Evolutionary conservation across 1,139 yeast genomes (phyloP), one percentile per base, ranked within the genome.

Genomic region (Diutina neorugosa): DNA sequence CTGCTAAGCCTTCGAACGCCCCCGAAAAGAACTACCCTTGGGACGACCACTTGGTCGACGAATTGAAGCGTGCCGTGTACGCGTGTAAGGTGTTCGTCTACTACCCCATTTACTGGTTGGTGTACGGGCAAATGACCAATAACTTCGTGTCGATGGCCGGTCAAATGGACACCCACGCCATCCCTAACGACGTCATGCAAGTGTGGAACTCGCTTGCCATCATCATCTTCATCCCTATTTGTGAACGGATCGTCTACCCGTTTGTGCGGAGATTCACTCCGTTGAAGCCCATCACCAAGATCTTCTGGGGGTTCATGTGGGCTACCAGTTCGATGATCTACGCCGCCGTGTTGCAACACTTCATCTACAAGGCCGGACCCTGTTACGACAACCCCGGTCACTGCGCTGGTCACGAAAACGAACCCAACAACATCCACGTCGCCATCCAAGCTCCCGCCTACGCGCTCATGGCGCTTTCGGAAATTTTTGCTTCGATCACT

Each of bases 281-380:
- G 14, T 80, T 83, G 64, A 81, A 74, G 59, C 82, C 96, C 47
- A 81, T 87, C 60, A 76, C 89, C 56, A 81, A 87, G 66, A 89
- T 90, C 60, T 74, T 78, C 63, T 72, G 74, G 58, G 96, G 97
- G 12, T 89, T 89, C 71, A 67, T 84, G 67, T 73, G 86, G 55
- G 90, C 84, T 53, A 68, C 90, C 6, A 62, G 76, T 47, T 78
- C 96, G 44, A 85, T 86, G 83, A 78, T 82, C 41, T 82, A 85
- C 63, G 94, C 96, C 54, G 93, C 95, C 16, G 82, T 86, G 48
- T 76, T 87, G 59, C 96, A 90, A 70, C 80, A 82, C 63, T 73
- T 72, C 63, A 82, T 90, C 58, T 89, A 89, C 70, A 65, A 69
- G 52, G 73, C 86, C 7, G 89, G 89, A 21, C 93, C 94, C 55